Evolutionary conservation across 352 stramenopile genomes (phyloP).

Genomic region (Globisporangium yorkense): DNA sequence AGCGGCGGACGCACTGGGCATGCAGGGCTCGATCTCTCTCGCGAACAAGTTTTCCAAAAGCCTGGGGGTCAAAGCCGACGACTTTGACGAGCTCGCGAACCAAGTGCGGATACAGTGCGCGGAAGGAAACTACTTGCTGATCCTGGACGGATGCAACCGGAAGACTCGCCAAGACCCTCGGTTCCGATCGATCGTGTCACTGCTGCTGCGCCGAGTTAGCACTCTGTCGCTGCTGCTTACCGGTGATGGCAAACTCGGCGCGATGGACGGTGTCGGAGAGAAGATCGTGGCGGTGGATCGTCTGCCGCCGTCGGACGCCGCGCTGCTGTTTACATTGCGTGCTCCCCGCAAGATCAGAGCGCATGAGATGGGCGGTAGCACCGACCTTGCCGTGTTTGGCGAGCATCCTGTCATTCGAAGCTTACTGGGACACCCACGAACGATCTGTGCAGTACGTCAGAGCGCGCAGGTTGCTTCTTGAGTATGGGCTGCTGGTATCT

Average conservation of each 20-base stretch:
- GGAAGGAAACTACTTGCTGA: constrained; percentile 43
- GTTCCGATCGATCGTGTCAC: constrained; percentile 40
- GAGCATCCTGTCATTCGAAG: constrained; percentile 62
- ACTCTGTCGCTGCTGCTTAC: constrained; percentile 59
- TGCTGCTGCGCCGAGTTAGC: constrained; percentile 61
- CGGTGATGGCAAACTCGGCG: constrained; percentile 65
- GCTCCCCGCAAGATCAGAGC: constrained; percentile 67
- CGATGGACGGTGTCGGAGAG: constrained; percentile 73
- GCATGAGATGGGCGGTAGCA: constrained; percentile 72
- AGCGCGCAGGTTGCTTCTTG: background rate
- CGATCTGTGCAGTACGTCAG: constrained; percentile 56
- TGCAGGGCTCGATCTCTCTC: constrained; percentile 5
- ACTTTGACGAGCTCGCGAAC: constrained; percentile 43
- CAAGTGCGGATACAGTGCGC: constrained; percentile 39
- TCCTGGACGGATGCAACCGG: constrained; percentile 75
- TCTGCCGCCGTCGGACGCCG: constrained; percentile 57
- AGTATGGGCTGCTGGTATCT: background rate
- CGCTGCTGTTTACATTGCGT: constrained; percentile 69
- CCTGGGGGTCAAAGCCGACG: constrained; percentile 18
- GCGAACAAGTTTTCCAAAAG: constrained; percentile 35
- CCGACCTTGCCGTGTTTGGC: constrained; percentile 51
- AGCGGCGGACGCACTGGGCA: background rate
- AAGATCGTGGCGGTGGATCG: constrained; percentile 68
- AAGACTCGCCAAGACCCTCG: constrained; percentile 28
- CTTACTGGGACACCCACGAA: constrained; percentile 53